A percentile compares a stretch with the other conserved stretches of the same genome.
Evolutionary conservation across 129 eudicot species (phyloP).

Genomic region (Lonicera japonica): DNA sequence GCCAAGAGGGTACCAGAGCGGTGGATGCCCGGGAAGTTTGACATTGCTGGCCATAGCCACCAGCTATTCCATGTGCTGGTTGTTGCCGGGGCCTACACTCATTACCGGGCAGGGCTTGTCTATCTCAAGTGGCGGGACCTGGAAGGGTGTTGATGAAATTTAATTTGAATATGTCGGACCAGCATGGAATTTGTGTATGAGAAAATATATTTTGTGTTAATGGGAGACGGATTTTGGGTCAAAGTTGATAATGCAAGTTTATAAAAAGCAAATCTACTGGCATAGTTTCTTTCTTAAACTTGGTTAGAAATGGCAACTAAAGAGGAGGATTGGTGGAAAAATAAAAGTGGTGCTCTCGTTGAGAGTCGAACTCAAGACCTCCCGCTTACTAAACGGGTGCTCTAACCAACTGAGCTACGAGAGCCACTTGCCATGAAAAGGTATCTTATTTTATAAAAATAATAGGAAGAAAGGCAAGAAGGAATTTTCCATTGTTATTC

Average conservation of each 20-base stretch:
- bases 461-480: too few species aligned
- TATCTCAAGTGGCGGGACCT: constrained; percentile 85
- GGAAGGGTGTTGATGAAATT: constrained; percentile 53
- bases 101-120: constrained; percentile 72
- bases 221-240: too few species aligned
- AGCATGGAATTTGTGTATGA: too few species aligned
- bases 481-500: too few species aligned
- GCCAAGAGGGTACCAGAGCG: constrained; percentile 79
- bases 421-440: not conserved
- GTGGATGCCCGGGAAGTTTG: constrained; percentile 96
- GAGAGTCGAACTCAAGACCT: constrained; percentile 98
- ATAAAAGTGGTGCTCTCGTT: constrained; percentile 11
- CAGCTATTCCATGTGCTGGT: constrained; percentile 89
- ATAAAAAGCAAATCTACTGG: too few species aligned
- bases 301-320: too few species aligned
- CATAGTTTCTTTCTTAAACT: too few species aligned
- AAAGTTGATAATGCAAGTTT: too few species aligned
- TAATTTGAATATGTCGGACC: not conserved
- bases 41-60: constrained; percentile 90
- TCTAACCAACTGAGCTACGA: constrained; percentile 59
- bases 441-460: too few species aligned
- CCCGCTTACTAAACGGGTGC: constrained; percentile 84
- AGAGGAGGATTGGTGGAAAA: too few species aligned
- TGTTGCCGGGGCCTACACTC: constrained; percentile 90
- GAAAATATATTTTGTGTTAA: too few species aligned